Percentiles rank a stretch among this genome's conserved stretches.
Conservation (phyloP, 148 eudicot species). For the Camellia sinensis region DNA sequence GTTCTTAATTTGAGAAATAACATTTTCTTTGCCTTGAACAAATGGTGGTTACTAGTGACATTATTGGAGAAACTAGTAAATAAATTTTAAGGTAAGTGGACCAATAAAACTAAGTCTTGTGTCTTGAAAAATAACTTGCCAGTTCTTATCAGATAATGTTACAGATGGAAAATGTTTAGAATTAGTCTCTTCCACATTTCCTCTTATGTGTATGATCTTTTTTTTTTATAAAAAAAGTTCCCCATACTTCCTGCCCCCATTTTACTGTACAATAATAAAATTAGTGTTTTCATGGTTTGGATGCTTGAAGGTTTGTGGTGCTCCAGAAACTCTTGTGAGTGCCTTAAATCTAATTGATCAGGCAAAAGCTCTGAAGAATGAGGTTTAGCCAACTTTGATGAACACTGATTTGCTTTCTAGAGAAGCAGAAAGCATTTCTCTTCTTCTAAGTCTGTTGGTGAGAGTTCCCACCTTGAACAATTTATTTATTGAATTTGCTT, state of each 20-base stretch:
- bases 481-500: slow-evolving; percentile 1
- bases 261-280: background rate
- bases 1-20: background rate
- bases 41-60: background rate
- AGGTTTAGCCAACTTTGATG: slow-evolving; percentile 82
- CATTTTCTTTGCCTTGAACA: background rate
- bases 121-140: background rate
- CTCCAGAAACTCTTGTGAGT: no score
- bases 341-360: no score
- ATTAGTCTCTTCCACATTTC: background rate
- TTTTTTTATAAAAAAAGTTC: no score
- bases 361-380: slow-evolving; percentile 54
- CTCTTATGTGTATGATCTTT: background rate
- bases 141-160: background rate
- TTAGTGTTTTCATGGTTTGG: no score
- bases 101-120: no score
- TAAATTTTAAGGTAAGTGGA: no score
- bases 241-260: background rate
- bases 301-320: slow-evolving; percentile 75
- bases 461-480: slow-evolving; percentile 23
- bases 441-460: slow-evolving; percentile 89
- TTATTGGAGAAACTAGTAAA: background rate
- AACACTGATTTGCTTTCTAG: slow-evolving; percentile 89
- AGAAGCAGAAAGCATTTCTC: slow-evolving; percentile 84
- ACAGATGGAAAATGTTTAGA: background rate